These are phyloP conservation scores for Cymbopogon flexuosus DNA, from an alignment of 202 grass and related monocot species.

Conservation along the genomic window DNA sequence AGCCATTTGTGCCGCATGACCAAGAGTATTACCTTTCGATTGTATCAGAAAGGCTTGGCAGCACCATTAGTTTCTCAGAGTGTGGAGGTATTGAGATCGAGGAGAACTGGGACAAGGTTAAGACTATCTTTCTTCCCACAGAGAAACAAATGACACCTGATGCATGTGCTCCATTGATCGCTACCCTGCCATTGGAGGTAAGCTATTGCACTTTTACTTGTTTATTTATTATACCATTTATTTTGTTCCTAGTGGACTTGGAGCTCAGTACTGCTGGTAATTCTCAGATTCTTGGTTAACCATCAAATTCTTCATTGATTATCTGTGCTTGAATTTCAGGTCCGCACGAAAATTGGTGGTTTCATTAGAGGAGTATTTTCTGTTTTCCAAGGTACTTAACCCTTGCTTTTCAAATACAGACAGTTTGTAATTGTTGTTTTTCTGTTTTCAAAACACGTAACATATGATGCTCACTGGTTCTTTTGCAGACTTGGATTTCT, in stretches of 20 bases:
- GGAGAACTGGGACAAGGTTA: slow-evolving; percentile 96
- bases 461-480: slow-evolving; percentile 7
- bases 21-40: slow-evolving; percentile 86
- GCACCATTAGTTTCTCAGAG: slow-evolving; percentile 82
- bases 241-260: not conserved
- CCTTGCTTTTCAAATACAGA: slow-evolving; percentile 7
- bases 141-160: slow-evolving; percentile 76
- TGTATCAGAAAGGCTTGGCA: slow-evolving; percentile 77
- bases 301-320: slow-evolving; percentile 12
- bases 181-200: slow-evolving; percentile 83
- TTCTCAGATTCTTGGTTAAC: slow-evolving; percentile 24
- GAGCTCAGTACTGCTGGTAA: not conserved
- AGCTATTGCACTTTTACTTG: slow-evolving; percentile 1
- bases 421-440: not conserved
- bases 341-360: slow-evolving; percentile 71
- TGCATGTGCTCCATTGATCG: slow-evolving; percentile 70
- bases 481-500: slow-evolving; percentile 85
- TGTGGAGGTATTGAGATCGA: slow-evolving; percentile 91
- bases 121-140: slow-evolving; percentile 71
- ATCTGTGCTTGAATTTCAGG: slow-evolving; percentile 47
- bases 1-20: slow-evolving; percentile 82
- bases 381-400: slow-evolving; percentile 80
- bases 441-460: not conserved
- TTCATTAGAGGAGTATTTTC: slow-evolving; percentile 80
- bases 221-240: not conserved